Base-by-base conservation (phyloP, 306 rosid genomes). In the Benincasa hispida region DNA sequence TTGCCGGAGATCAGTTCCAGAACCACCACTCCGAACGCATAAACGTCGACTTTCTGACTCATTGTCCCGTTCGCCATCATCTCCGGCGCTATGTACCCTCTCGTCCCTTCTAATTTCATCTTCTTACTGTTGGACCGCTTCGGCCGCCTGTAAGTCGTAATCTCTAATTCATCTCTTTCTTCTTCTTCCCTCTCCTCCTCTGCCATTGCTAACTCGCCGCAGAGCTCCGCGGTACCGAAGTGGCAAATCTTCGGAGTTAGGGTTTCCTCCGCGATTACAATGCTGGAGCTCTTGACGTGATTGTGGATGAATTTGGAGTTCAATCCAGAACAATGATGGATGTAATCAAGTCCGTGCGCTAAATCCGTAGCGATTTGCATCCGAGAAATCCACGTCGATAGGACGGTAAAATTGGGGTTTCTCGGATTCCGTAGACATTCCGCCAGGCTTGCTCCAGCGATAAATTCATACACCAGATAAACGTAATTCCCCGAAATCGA, bases 11-110 rank as follows among this genome's bases (percentile, higher is more conserved):
- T 53, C 8, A 94, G 83, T 87, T 94, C 99, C 84, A 94, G 50
- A 35, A 94, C 19, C 82, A 94, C 95, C 25, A 94, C 95, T 0
- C 99, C 97, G 54, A 94, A 94, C 0, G 99, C 99, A 62, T 89
- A 94, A 41, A 89, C 93, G n/a, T 94, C 99, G 27, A 86, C 79
- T 74, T 87, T 89, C 85, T 87, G 90, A 59, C 93, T 89, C 77
- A 88, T 88, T 1, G 79, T 68, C n/a, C 97, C 99, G 12, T 80
- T 82, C 0, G 50, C 1, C 70, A 72, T 90, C 65, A 90, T 83
- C 79, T 94, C 99, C 82, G 99, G 96, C 77, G 99, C 87, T 91
- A 94, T 91, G 77, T 92, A 92, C 4, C 97, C 99, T 32, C 95
- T 81, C 57, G 92, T 90, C 54, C 99, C 99, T 65, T 91, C 91